Percentiles rank a stretch among this genome's conserved stretches.
Evolutionary conservation across 768 basidiomycete genomes (phyloP).

Genomic region (Suillus cothurnatus): DNA sequence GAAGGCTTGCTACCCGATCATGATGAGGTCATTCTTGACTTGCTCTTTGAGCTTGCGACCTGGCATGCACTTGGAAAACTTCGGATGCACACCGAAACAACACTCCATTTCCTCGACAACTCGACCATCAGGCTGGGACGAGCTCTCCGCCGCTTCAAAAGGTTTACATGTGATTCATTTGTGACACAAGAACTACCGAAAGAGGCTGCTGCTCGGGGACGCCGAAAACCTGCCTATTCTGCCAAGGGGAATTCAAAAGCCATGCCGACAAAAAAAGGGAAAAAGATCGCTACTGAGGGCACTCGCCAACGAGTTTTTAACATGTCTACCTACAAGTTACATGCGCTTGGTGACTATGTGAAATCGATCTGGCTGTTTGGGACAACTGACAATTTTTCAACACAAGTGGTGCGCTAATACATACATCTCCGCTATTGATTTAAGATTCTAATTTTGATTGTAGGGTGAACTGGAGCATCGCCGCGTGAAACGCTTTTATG

Average conservation of each 20-base stretch:
- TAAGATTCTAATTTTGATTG: no score
- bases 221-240: constrained; percentile 12
- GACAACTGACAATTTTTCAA: constrained; percentile 38
- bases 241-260: background rate
- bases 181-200: constrained; percentile 39
- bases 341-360: constrained; percentile 15
- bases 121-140: constrained; percentile 17
- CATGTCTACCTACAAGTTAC: constrained; percentile 14
- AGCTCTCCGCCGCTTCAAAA: constrained; percentile 23
- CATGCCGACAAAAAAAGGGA: background rate
- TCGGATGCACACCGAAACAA: constrained; percentile 17
- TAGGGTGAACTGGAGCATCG: constrained; percentile 42
- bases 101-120: constrained; percentile 13
- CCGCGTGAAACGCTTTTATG: constrained; percentile 38
- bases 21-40: constrained; percentile 15
- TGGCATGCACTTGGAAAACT: constrained; percentile 25
- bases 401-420: constrained; percentile 25
- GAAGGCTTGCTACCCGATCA: constrained; percentile 18
- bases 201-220: constrained; percentile 36
- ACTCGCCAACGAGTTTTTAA: constrained; percentile 3
- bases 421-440: background rate
- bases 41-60: constrained; percentile 18
- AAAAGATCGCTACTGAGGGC: background rate
- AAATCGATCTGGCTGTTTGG: constrained; percentile 23
- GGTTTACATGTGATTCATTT: constrained; percentile 25